Evolutionary conservation across 176 grass and related monocot genomes (phyloP), one percentile per base, ranked within the genome.

Genomic region (Aegilops tauschii): DNA sequence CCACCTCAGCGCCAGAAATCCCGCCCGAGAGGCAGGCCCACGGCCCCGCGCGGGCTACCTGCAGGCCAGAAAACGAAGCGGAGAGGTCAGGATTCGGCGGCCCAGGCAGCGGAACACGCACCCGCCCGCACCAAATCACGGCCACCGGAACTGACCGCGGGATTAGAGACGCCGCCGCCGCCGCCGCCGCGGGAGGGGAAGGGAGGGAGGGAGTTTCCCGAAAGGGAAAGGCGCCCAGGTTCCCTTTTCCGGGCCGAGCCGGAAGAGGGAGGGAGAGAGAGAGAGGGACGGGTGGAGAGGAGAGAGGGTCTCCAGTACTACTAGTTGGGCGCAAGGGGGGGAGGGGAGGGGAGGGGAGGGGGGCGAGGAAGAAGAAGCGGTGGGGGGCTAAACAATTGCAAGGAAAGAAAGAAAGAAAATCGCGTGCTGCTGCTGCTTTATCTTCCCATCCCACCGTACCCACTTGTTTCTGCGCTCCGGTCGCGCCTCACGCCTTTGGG

Each of bases 181-280:
- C 37, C 37, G 35, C 44, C 36, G 81, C 62, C n/a, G 66, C 34
- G 35, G 69, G 25, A 18, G 25, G 27, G 32, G 29, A n/a, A 6
- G 11, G 30, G 70, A 3, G 9, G 12, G 47, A 25, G 1, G 72
- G 74, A 81, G 61, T 80, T 98, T 81, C 93, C 91, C 76, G 90
- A 95, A 92, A 88, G 54, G 88, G 93, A 92, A 95, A 90, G 76
- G 5, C 47, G 66, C 76, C 7, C 42, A 92, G 91, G 82, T 82
- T 87, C 83, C 62, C 42, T 35, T 65, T 73, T 65, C 47, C 4
- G 6, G 0, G 54, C 9, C 12, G 6, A 31, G 20, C 12, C 35
- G n/a, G 63, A 39, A 50, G 64, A 9, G 73, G 73, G 58, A 6
- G 31, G 18, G 37, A 3, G 37, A 2, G 32, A 9, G 40, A 1